Evolutionary conservation across 306 rosid genomes (phyloP).

Genomic region (Rubus idaeus): DNA sequence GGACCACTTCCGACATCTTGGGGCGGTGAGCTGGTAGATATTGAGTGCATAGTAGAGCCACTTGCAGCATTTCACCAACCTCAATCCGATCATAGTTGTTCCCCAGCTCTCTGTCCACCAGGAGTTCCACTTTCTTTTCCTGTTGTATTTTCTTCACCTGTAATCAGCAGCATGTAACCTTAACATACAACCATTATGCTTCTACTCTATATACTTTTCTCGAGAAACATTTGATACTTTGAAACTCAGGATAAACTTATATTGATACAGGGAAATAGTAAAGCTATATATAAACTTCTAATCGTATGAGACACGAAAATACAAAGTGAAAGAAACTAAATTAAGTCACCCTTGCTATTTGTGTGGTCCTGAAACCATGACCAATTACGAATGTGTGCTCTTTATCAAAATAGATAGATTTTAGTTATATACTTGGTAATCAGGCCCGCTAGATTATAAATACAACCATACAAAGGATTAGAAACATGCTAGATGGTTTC

Average conservation of each 20-base stretch:
- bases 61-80: slow-evolving; percentile 91
- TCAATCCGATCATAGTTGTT: slow-evolving; percentile 78
- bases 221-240: neutral
- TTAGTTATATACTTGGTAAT: neutral
- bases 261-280: neutral
- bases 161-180: slow-evolving; percentile 23
- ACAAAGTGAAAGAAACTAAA: neutral
- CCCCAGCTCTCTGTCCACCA: slow-evolving; percentile 87
- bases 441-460: neutral
- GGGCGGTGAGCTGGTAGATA: slow-evolving; percentile 89
- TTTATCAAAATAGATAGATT: neutral
- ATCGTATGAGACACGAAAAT: neutral
- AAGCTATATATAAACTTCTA: neutral
- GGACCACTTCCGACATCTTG: slow-evolving; percentile 95
- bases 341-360: neutral
- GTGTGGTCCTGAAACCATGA: neutral
- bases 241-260: neutral
- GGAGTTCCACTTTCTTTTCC: slow-evolving; percentile 72
- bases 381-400: neutral
- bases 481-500: neutral
- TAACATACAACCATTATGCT: neutral
- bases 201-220: neutral
- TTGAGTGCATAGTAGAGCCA: slow-evolving; percentile 87
- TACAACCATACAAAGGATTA: neutral
- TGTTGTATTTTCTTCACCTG: slow-evolving; percentile 89